Evolutionary conservation across 1,284 basidiomycete genomes (phyloP), one percentile per base, ranked within the genome.

Genomic region (Farysia itapuensis): DNA sequence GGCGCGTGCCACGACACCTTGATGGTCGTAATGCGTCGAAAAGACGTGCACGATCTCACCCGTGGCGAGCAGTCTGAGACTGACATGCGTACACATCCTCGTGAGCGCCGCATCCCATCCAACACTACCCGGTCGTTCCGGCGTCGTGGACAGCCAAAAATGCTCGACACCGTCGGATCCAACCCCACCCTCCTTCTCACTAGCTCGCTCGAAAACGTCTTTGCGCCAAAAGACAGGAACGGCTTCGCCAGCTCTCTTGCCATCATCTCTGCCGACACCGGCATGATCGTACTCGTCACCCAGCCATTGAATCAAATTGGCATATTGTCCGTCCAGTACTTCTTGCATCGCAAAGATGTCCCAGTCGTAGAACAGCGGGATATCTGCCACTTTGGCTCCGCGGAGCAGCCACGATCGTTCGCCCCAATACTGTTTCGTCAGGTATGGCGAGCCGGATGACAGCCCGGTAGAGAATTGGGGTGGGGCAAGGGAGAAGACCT

Each of bases 91-190:
- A 23, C 67, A 69, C 67, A 69, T 69, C 2, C 67, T 12, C 1
- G 67, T 69, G 24, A 64, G 25, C 2, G 43, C 64, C 11, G 67
- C 63, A 43, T 69, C 67, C 67, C 67, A 69, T 0, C 67, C 67
- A 5, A 67, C 56, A 30, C 54, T 63, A 4, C 51, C 67, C 1
- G 49, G 35, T 2, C 24, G 9, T 5, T 43, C 23, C 3, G 64
- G 64, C 12, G 59, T 69, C 15, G 43, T 38, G 6, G 39, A 45
- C 7, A 69, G 50, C 67, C 67, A 69, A 33, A 69, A 69, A 25
- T 69, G 67, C 39, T 59, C 51, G 3, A 66, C 56, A 11, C 67
- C 67, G 2, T 41, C 34, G 19, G 24, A n/a, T 1, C 67, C 67
- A 5, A 58, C 32, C 5, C 67, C 67, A 8, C 67, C 67, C n/a